Evolutionary conservation across 2,329 filamentous ascomycete genomes (phyloP), one percentile per base, ranked within the genome.

Genomic region (Nigrospora sphaerica): DNA sequence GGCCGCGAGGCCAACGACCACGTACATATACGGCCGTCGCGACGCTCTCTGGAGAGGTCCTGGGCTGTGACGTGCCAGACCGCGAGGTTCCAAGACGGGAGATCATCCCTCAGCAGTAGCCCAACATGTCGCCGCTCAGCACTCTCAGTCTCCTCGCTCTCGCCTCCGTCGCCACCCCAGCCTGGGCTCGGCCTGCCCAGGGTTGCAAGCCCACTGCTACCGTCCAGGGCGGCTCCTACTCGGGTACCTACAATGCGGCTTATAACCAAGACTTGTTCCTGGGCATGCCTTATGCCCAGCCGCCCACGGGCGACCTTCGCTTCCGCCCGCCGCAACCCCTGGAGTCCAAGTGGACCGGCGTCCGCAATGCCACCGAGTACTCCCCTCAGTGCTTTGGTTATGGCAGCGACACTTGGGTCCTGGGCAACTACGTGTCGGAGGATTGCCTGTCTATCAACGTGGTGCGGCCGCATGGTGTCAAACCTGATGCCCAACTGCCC

Each of bases 361-460:
- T 58, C 12, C 62, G 64, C 17, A 57, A 67, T 49, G 74, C 75
- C 3, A 76, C 66, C 9, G 59, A 67, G 34, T 78, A 75, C 49
- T 67, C 67, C 4, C 61, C 64, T 46, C 65, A 68, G 49, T 78
- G 75, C 53, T 67, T 77, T 40, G 74, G 74, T 28, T 77, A 78
- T 47, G 74, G 74, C 17, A 61, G 64, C 34, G 61, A 70, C 44
- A 54, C 54, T 17, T 53, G 47, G 47, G 49, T 48, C 14, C 31
- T 52, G 38, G 57, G 56, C n/a, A 53, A 54, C 44, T 42, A 50
- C 34, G 48, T 58, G 33, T 55, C 62, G 40, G 77, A 81, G 56
- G 70, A 78, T 48, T 80, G 77, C 50, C 63, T 80, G 6, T 75
- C 72, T 39, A 60, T 80, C 52, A 80, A 79, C 52, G 67, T 81